Evolutionary conservation across 2,329 filamentous ascomycete species (phyloP), one percentile per base, ranked within the genome.

Genomic region (Phialophora macrospora): DNA sequence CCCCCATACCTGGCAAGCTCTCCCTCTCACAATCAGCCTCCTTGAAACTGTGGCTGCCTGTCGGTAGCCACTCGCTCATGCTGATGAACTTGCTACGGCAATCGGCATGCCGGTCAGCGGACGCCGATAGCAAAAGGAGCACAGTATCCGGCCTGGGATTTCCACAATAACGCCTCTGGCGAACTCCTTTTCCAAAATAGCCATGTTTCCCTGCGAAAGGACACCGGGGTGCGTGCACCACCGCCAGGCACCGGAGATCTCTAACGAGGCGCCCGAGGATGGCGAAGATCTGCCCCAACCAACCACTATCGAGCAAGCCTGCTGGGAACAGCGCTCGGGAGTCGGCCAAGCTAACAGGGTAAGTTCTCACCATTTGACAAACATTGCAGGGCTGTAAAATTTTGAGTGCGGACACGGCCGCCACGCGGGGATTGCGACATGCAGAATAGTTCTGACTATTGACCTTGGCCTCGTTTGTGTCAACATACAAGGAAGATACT

Each of bases 231-330:
- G 22, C 54, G 59, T 54, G 51, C 55, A 59, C 59, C 44, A 41
- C 60, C 66, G 66, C 60, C 60, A 66, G 63, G 60, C 34, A 61
- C 56, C 63, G 66, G 63, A 66, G 52, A 55, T 55, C 52, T 30
- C 28, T 14, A 30, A 1, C 24, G 52, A 55, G 12, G 48, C 12
- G 22, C 26, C 48, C 48, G 26, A 8, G 48, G 20, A 26, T 8
- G 48, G 48, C 12, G 48, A 26, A 51, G 48, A 51, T 51, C 24
- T 22, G 17, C 52, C 24, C 52, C 52, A 30, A 55, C 26, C 52
- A 28, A 34, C 24, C 52, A 20, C 52, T 32, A 28, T 30, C n/a
- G 24, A 28, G 34, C 17, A 34, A 22, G 51, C 28, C 28, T 4
- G n/a, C 12, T 8, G 14, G 14, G 51, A 17, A 28, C 24, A 32